phyloP scores from a whole-genome alignment of 331 rosid genomes.

The Spiraea crenata region DNA sequence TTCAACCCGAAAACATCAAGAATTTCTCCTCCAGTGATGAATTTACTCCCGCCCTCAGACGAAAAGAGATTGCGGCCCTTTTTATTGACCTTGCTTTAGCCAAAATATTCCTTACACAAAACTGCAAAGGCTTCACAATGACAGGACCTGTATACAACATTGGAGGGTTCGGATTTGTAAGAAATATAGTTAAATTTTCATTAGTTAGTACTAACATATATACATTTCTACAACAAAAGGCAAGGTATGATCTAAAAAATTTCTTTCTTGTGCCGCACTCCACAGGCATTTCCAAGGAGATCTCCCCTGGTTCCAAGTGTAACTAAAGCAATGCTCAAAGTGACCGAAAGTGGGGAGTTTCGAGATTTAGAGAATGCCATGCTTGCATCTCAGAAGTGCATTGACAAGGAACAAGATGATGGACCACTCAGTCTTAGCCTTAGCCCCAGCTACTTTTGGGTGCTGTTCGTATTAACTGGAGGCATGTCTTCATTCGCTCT shows the following conservation, averaged over 20 bases:
- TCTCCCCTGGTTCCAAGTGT: slow-evolving; percentile 28
- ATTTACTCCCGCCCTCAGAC: slow-evolving; percentile 37
- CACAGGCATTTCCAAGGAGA: slow-evolving; percentile 34
- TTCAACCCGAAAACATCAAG: slow-evolving; percentile 21
- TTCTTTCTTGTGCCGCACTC: neutral
- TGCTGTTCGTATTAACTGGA: slow-evolving; percentile 30
- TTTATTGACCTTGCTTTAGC: slow-evolving; percentile 39
- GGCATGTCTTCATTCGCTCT: slow-evolving; percentile 37
- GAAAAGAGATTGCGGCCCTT: slow-evolving; percentile 31
- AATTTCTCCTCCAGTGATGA: slow-evolving; percentile 13
- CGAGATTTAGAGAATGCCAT: slow-evolving; percentile 25
- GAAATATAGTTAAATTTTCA: slow-evolving; percentile 6
- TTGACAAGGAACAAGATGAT: neutral
- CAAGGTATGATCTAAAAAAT: neutral
- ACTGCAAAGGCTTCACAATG: slow-evolving; percentile 32
- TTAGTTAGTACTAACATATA: neutral
- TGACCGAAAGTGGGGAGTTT: slow-evolving; percentile 25
- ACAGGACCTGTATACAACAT: slow-evolving; percentile 37
- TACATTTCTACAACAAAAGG: neutral
- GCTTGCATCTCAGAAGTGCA: slow-evolving; percentile 36
- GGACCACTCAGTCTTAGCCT: slow-evolving; percentile 26
- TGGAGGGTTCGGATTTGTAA: slow-evolving; percentile 53
- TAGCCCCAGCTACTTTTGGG: slow-evolving; percentile 32
- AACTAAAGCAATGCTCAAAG: slow-evolving; percentile 28
- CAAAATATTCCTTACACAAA: slow-evolving; percentile 39